Evolutionary conservation across 2,329 filamentous ascomycete species (phyloP).

Genomic region (Colletotrichum tamarilloi): DNA sequence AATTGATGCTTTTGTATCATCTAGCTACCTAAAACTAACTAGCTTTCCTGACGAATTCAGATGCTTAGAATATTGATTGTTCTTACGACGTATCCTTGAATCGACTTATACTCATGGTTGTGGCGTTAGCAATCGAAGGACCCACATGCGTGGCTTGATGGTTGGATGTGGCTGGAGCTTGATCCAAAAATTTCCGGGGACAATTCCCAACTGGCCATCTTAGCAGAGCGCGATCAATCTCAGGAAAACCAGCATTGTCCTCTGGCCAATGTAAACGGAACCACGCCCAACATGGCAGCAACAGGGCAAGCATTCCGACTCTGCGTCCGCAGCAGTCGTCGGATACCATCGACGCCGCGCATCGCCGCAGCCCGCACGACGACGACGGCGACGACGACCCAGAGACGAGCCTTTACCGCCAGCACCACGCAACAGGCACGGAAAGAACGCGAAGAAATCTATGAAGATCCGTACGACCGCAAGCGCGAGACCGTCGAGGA

Average conservation of each 20-base stretch:
- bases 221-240: slow-evolving; percentile 14
- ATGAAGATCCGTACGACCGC: neutral
- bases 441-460: slow-evolving; percentile 34
- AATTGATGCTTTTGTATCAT: too few species aligned
- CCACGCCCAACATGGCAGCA: slow-evolving; percentile 48
- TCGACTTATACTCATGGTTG: neutral
- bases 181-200: slow-evolving; percentile 35
- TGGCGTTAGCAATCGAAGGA: neutral
- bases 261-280: slow-evolving; percentile 6
- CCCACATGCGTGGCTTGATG: slow-evolving; percentile 10
- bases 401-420: slow-evolving; percentile 44
- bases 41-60: too few species aligned
- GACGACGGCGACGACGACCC: slow-evolving; percentile 15
- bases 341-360: slow-evolving; percentile 37
- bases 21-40: too few species aligned
- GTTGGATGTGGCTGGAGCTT: slow-evolving; percentile 32
- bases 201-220: slow-evolving; percentile 24
- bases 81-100: too few species aligned
- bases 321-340: slow-evolving; percentile 46
- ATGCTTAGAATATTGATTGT: too few species aligned
- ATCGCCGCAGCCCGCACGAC: slow-evolving; percentile 12
- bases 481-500: slow-evolving; percentile 28
- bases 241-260: slow-evolving; percentile 19
- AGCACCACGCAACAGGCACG: slow-evolving; percentile 40
- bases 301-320: slow-evolving; percentile 51